Percentiles rank a stretch among this genome's conserved stretches.
These are phyloP conservation scores for Citropsis articulata DNA, from an alignment of 345 rosid genomes.

Conservation along the genomic window DNA sequence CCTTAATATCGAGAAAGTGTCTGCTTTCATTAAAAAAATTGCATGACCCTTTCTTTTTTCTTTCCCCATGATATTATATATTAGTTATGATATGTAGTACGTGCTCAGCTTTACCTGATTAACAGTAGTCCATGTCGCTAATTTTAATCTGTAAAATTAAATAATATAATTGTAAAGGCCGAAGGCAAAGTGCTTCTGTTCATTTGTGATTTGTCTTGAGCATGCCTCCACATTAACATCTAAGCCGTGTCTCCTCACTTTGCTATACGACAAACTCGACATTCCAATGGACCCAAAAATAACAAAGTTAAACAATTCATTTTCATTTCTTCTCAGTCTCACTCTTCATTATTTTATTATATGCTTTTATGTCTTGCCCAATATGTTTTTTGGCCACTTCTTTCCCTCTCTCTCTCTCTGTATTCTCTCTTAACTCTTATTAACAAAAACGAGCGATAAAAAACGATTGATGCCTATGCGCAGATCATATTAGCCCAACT, in stretches of 20 bases:
- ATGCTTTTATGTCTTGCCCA: background rate
- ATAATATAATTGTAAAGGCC: background rate
- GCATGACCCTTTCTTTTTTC: background rate
- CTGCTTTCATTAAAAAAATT: background rate
- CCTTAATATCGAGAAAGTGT: conserved; percentile 17
- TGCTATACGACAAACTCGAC: conserved; percentile 45
- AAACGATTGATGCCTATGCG: background rate
- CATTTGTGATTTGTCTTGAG: conserved; percentile 27
- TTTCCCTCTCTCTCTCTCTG: background rate
- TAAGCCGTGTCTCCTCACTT: conserved; percentile 31
- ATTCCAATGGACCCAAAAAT: conserved; percentile 25
- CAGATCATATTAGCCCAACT: background rate
- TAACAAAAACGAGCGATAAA: too few species aligned
- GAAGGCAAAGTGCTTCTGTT: conserved; percentile 7
- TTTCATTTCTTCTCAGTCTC: background rate
- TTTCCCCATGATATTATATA: conserved; percentile 14
- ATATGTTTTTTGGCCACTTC: background rate
- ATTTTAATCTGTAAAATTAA: conserved; percentile 10
- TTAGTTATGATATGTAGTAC: background rate
- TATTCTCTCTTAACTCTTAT: background rate
- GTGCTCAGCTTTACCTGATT: conserved; percentile 14
- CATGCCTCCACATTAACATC: conserved; percentile 33
- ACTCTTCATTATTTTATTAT: background rate
- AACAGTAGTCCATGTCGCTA: conserved; percentile 30
- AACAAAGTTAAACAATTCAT: background rate